These are phyloP conservation scores for Nitzschia sp. DNA, from an alignment of 108 stramenopile species.

Conservation along the genomic window DNA sequence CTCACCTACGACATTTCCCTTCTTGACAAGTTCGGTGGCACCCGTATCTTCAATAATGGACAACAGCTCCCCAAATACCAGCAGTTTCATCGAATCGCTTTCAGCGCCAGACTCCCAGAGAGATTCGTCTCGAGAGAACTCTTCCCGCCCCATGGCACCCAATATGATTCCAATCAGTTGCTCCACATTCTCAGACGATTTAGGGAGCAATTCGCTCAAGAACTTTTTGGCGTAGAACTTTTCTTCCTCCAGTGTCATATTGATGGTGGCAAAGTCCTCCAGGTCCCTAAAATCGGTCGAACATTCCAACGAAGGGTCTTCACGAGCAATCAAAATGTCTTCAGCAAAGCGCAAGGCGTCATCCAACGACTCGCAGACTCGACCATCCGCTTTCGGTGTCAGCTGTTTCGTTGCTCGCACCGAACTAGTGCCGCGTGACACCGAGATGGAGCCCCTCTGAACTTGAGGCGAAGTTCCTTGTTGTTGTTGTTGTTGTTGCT, in stretches of 20 bases:
- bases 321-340: slow-evolving; percentile 61
- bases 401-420: slow-evolving; percentile 14
- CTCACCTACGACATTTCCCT: slow-evolving; percentile 66
- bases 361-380: slow-evolving; percentile 60
- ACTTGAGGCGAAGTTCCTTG: slow-evolving; percentile 1
- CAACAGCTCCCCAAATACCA: slow-evolving; percentile 56
- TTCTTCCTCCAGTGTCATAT: slow-evolving; percentile 30
- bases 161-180: slow-evolving; percentile 33
- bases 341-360: slow-evolving; percentile 73
- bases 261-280: not conserved
- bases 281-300: not conserved
- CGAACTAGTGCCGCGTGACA: slow-evolving; percentile 10
- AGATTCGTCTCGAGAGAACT: slow-evolving; percentile 42
- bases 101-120: slow-evolving; percentile 61
- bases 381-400: slow-evolving; percentile 28
- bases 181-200: not conserved
- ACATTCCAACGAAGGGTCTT: slow-evolving; percentile 31
- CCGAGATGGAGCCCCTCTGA: slow-evolving; percentile 7
- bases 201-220: slow-evolving; percentile 40
- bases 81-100: slow-evolving; percentile 61
- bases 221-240: slow-evolving; percentile 26
- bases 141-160: slow-evolving; percentile 41
- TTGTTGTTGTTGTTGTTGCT: not conserved
- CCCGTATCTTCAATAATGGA: slow-evolving; percentile 60
- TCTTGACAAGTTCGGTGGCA: slow-evolving; percentile 42